Base-by-base conservation (phyloP, 352 stramenopile species). In the Peronosclerospora sorghi region DNA sequence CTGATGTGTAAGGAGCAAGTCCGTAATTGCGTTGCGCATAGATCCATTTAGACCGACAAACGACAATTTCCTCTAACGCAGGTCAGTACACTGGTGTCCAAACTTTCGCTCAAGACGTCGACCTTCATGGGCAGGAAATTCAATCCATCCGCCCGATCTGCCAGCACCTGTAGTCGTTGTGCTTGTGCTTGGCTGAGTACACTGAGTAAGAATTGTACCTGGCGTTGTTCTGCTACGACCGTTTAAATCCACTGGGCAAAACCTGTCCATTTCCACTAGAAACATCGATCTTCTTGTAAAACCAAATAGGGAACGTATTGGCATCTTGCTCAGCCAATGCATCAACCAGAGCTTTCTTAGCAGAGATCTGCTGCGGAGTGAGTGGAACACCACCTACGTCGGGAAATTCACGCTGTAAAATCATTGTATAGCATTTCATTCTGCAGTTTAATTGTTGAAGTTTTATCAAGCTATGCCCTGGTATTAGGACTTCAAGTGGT, bases 21-120 rank as follows among this genome's bases (percentile, higher is more conserved):
- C n/a, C n/a, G n/a, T n/a, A n/a, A n/a, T n/a, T n/a, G n/a, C n/a
- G n/a, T n/a, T n/a, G n/a, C n/a, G n/a, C n/a, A n/a, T n/a, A n/a
- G n/a, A n/a, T n/a, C n/a, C n/a, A n/a, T n/a, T 65, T 48, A 34
- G 76, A 84, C 10, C 75, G 73, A 38, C 76, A 72, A 20, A 89
- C 73, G 27, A 78, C 39, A 43, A 78, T 67, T 46, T 77, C 68
- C 41, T 88, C 78, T 2, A 88, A 45, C 4, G 64, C 56, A n/a
- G n/a, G n/a, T n/a, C n/a, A n/a, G n/a, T n/a, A n/a, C n/a, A n/a
- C n/a, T n/a, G n/a, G n/a, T n/a, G 4, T 19, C 84, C 73, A 21
- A 93, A 40, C 23, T 75, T 70, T 8, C 91, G 78, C 44, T 91
- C 76, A n/a, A n/a, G n/a, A 45, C 85, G 62, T 6, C 78, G 73